Evolutionary conservation across 1,284 basidiomycete genomes (phyloP).

Genomic region (Volvariella surrecta): DNA sequence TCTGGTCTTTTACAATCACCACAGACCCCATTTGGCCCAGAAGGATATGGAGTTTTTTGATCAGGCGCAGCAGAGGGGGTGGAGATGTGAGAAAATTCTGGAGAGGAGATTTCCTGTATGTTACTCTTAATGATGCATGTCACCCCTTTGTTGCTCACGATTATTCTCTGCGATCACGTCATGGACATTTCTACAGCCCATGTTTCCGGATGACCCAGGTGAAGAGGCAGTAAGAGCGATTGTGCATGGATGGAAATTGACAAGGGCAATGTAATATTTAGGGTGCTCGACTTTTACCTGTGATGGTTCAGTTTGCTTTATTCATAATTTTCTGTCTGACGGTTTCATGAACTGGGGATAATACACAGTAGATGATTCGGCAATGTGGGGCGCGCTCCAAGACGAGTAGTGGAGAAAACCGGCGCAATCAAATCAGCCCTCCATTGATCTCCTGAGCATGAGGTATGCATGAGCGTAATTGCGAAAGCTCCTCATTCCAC

Average conservation of each 20-base stretch:
- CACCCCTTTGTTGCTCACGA: constrained; percentile 5
- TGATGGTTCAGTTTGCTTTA: too few species aligned
- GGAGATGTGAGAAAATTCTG: constrained; percentile 70
- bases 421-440: too few species aligned
- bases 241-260: constrained; percentile 73
- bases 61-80: constrained; percentile 59
- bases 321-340: too few species aligned
- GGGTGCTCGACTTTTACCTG: too few species aligned
- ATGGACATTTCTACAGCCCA: constrained; percentile 39
- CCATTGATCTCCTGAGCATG: too few species aligned
- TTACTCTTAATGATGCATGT: too few species aligned
- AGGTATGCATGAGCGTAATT: too few species aligned
- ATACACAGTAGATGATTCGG: too few species aligned
- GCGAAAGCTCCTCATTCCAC: too few species aligned
- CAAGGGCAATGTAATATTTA: constrained; percentile 12
- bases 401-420: too few species aligned
- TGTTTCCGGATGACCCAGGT: constrained; percentile 84
- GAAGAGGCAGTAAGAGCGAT: constrained; percentile 65
- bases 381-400: too few species aligned
- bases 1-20: constrained; percentile 91
- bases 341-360: too few species aligned
- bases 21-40: constrained; percentile 78
- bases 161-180: background rate
- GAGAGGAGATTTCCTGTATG: constrained; percentile 58
- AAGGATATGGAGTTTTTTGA: constrained; percentile 82